These are phyloP conservation scores for Solanum stenotomum DNA, from an alignment of 257 asterid species.

Conservation along the genomic window DNA sequence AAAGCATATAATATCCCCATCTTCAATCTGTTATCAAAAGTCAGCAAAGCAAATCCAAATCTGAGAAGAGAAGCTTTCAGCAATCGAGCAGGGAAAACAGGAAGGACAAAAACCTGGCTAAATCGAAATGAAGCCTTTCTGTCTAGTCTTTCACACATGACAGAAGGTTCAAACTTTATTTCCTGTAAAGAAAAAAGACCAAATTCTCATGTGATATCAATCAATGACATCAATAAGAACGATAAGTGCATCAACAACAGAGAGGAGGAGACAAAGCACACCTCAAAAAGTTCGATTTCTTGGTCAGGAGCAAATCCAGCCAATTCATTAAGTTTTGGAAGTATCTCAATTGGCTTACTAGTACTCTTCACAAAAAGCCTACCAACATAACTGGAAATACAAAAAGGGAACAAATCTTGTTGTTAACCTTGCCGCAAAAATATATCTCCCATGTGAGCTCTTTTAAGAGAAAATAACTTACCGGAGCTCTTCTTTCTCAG, in stretches of 20 bases:
- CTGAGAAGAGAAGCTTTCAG: not conserved
- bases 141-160: constrained; percentile 95
- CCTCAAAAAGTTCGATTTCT: constrained; percentile 95
- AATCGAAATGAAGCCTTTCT: constrained; percentile 58
- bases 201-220: not conserved
- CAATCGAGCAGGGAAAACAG: not conserved
- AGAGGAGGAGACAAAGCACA: constrained; percentile 12
- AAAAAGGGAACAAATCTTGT: not conserved
- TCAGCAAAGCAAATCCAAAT: not conserved
- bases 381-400: constrained; percentile 67
- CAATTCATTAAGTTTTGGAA: constrained; percentile 64
- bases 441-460: not conserved
- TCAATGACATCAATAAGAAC: not conserved
- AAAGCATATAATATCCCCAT: constrained; percentile 96
- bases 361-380: constrained; percentile 69
- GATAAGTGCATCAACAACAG: not conserved
- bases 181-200: constrained; percentile 38
- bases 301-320: constrained; percentile 89
- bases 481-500: constrained; percentile 92
- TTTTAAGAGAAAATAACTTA: constrained; percentile 6
- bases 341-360: constrained; percentile 67
- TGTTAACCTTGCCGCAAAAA: not conserved
- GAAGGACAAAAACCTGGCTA: constrained; percentile 62
- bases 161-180: constrained; percentile 84
- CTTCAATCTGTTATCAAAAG: constrained; percentile 56